phyloP scores from a whole-genome alignment of 176 grass and related monocot species.

The Elaeis guineensis region DNA sequence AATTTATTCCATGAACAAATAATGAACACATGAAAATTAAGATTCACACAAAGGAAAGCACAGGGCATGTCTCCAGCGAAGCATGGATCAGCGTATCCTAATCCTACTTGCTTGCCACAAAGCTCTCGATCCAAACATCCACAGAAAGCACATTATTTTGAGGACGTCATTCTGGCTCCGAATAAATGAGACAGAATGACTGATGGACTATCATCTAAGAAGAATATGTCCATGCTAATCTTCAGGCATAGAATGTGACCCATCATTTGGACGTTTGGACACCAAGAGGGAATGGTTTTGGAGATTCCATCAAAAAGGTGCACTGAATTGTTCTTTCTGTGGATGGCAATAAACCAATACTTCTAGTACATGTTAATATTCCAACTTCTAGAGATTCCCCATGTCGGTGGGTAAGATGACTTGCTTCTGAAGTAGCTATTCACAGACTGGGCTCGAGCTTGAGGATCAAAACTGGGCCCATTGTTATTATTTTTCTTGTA shows the following conservation, averaged over 20 bases:
- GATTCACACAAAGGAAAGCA: constrained; percentile 34
- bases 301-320: too few relatives aligned
- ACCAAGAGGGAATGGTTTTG: too few relatives aligned
- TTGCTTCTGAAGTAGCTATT: too few relatives aligned
- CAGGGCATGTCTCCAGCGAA: constrained; percentile 25
- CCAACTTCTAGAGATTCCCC: too few relatives aligned
- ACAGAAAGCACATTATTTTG: constrained; percentile 22
- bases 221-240: constrained; percentile 16
- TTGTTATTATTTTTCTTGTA: too few relatives aligned
- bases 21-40: constrained; percentile 29
- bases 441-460: too few relatives aligned
- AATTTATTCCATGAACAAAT: constrained; percentile 55
- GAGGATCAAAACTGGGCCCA: too few relatives aligned
- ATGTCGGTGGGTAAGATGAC: too few relatives aligned
- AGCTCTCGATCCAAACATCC: constrained; percentile 29
- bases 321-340: too few relatives aligned
- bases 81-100: constrained; percentile 36
- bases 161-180: constrained; percentile 3
- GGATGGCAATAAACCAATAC: too few relatives aligned
- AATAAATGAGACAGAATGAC: not conserved
- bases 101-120: constrained; percentile 39
- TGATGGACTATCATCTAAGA: too few relatives aligned
- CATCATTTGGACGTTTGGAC: constrained; percentile 9
- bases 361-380: too few relatives aligned
- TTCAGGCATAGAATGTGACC: constrained; percentile 7